These are phyloP conservation scores for Colletotrichum sp. DNA, from an alignment of 2,329 filamentous ascomycete genomes.

Conservation along the genomic window DNA sequence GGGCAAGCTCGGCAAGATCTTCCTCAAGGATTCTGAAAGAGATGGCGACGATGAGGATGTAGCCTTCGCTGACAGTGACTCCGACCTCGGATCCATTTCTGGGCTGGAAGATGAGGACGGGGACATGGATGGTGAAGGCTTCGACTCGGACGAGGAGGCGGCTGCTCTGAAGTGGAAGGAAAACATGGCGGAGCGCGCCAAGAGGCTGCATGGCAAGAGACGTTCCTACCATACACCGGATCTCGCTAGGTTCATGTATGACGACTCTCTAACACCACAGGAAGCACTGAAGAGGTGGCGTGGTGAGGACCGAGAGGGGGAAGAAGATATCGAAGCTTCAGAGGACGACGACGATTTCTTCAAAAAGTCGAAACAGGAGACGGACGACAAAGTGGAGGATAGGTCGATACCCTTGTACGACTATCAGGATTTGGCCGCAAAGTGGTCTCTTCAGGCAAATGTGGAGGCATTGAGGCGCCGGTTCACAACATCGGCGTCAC, in stretches of 20 bases:
- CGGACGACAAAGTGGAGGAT: slow-evolving; percentile 79
- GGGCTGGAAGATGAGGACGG: slow-evolving; percentile 52
- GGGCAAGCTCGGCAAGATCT: slow-evolving; percentile 65
- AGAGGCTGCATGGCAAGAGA: slow-evolving; percentile 70
- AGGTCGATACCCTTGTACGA: slow-evolving; percentile 80
- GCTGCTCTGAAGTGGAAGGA: slow-evolving; percentile 85
- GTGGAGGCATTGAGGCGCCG: slow-evolving; percentile 75
- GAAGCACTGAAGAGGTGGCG: slow-evolving; percentile 83
- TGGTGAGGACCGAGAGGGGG: slow-evolving; percentile 64
- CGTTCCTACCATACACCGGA: slow-evolving; percentile 80
- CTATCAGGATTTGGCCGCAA: slow-evolving; percentile 79
- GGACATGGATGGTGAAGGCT: slow-evolving; percentile 52
- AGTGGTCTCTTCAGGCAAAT: slow-evolving; percentile 83
- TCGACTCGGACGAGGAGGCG: slow-evolving; percentile 69
- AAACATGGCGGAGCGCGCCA: slow-evolving; percentile 79
- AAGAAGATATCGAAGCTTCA: slow-evolving; percentile 62
- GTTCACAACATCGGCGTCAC: slow-evolving; percentile 74
- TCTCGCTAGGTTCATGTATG: slow-evolving; percentile 87
- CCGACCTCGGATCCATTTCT: slow-evolving; percentile 89
- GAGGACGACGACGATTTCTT: slow-evolving; percentile 69
- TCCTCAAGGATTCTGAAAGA: slow-evolving; percentile 56
- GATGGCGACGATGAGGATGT: slow-evolving; percentile 71
- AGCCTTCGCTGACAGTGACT: slow-evolving; percentile 95
- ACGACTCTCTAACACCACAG: slow-evolving; percentile 74
- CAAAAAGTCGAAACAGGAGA: slow-evolving; percentile 65